These are phyloP conservation scores for Paramecium sonneborni DNA, from an alignment of 73 alveolate species.

Conservation along the genomic window DNA sequence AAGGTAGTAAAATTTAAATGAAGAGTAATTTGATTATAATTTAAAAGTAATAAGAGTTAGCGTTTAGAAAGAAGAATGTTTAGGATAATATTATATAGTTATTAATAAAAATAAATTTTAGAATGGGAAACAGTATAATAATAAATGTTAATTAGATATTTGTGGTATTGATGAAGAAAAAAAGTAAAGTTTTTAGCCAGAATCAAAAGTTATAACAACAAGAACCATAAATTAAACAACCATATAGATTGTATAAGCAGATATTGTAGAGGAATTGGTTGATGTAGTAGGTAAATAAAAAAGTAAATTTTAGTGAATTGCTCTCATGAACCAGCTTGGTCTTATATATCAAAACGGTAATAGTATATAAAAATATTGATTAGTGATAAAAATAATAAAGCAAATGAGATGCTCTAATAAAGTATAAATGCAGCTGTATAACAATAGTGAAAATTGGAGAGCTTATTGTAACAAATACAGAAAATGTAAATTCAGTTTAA, in stretches of 20 bases:
- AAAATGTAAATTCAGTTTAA: not conserved
- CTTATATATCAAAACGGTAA: not conserved
- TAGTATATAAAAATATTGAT: not conserved
- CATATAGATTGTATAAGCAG: not conserved
- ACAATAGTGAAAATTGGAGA: slow-evolving; percentile 2
- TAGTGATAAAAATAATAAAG: not conserved
- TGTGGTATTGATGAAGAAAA: not conserved
- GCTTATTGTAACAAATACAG: not conserved
- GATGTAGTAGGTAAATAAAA: not conserved
- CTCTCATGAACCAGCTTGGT: not conserved
- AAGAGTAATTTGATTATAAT: no score
- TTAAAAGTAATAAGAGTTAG: no score
- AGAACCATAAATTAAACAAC: not conserved
- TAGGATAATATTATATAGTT: not conserved
- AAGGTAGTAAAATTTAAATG: no score
- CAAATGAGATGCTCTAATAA: not conserved
- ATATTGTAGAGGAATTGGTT: not conserved
- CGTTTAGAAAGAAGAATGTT: no score
- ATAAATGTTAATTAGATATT: not conserved
- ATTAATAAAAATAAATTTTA: not conserved
- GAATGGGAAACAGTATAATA: slow-evolving; percentile 6
- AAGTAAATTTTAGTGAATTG: not conserved
- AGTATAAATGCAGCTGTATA: not conserved
- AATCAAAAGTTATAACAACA: not conserved
- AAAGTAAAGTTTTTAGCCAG: not conserved